These are phyloP conservation scores for Monosporascus ibericus DNA, from an alignment of 2,329 filamentous ascomycete species.

Conservation along the genomic window DNA sequence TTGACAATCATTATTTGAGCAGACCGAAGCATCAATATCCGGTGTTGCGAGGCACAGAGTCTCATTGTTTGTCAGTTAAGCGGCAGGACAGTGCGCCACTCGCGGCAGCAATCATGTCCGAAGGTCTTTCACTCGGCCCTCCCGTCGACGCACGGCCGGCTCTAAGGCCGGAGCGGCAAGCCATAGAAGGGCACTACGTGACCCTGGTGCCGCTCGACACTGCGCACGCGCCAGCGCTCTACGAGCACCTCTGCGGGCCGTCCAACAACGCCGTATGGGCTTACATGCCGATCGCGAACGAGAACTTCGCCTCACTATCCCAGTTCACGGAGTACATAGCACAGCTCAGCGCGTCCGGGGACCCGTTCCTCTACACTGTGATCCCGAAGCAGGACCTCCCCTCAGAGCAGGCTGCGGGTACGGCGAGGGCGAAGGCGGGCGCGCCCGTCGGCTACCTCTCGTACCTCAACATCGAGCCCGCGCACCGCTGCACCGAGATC, in stretches of 20 bases:
- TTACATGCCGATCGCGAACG: conserved; percentile 16
- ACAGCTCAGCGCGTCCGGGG: conserved; percentile 8
- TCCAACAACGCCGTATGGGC: conserved; percentile 19
- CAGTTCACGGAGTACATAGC: conserved; percentile 13
- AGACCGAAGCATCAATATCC: no score
- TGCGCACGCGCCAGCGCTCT: conserved; percentile 15
- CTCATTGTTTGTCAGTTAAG: no score
- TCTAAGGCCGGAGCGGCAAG: neutral
- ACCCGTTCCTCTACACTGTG: conserved; percentile 21
- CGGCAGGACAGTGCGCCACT: neutral
- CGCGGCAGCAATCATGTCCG: neutral
- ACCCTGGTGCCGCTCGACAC: conserved; percentile 13
- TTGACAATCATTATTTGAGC: no score
- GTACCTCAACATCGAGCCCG: conserved; percentile 38
- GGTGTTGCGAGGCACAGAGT: no score
- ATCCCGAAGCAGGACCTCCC: conserved; percentile 8
- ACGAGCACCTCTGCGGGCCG: conserved; percentile 15
- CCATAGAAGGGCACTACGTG: conserved; percentile 12
- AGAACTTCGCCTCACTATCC: conserved; percentile 14
- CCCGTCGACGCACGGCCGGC: neutral
- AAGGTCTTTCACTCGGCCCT: neutral
- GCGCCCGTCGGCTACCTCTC: conserved; percentile 18
- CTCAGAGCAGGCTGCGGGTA: no score
- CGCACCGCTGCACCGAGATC: conserved; percentile 48
- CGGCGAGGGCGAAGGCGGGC: neutral